Conservation (phyloP, 1,284 basidiomycete species). For the Apiotrichum akiyoshidainum region DNA sequence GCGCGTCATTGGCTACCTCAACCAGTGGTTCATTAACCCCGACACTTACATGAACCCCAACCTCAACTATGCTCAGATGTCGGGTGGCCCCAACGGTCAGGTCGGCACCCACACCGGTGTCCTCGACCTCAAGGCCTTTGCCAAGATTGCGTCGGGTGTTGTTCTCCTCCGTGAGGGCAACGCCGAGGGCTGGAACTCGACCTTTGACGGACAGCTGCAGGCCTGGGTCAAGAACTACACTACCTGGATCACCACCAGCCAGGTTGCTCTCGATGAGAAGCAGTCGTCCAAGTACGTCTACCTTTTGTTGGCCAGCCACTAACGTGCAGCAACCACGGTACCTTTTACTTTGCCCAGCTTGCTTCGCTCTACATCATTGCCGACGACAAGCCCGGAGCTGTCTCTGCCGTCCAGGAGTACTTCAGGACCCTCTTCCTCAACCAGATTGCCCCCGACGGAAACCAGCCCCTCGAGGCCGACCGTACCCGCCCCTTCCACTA, state of each 20-base stretch:
- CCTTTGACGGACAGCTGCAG: slow-evolving; percentile 19
- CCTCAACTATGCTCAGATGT: slow-evolving; percentile 63
- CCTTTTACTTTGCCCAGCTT: slow-evolving; percentile 42
- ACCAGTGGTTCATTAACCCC: slow-evolving; percentile 56
- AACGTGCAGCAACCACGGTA: slow-evolving; percentile 35
- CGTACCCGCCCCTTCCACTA: slow-evolving; percentile 46
- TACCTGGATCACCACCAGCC: slow-evolving; percentile 22
- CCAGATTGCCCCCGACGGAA: slow-evolving; percentile 37
- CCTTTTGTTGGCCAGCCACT: neutral
- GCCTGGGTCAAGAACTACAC: slow-evolving; percentile 25
- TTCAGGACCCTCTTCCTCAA: slow-evolving; percentile 28
- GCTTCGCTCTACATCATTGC: slow-evolving; percentile 33
- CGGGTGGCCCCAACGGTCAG: slow-evolving; percentile 57
- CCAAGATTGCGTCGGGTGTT: slow-evolving; percentile 29
- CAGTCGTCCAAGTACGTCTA: slow-evolving; percentile 27
- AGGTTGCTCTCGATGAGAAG: slow-evolving; percentile 29
- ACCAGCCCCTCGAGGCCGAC: slow-evolving; percentile 33
- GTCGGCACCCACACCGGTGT: slow-evolving; percentile 28
- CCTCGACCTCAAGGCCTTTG: slow-evolving; percentile 28
- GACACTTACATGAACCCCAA: slow-evolving; percentile 66
- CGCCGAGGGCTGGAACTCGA: slow-evolving; percentile 22
- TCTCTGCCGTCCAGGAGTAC: slow-evolving; percentile 24
- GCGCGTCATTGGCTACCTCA: slow-evolving; percentile 19
- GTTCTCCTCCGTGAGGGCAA: slow-evolving; percentile 21
- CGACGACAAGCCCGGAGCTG: slow-evolving; percentile 28